Conservation (phyloP, 768 basidiomycete genomes). For the Russula earlei region DNA sequence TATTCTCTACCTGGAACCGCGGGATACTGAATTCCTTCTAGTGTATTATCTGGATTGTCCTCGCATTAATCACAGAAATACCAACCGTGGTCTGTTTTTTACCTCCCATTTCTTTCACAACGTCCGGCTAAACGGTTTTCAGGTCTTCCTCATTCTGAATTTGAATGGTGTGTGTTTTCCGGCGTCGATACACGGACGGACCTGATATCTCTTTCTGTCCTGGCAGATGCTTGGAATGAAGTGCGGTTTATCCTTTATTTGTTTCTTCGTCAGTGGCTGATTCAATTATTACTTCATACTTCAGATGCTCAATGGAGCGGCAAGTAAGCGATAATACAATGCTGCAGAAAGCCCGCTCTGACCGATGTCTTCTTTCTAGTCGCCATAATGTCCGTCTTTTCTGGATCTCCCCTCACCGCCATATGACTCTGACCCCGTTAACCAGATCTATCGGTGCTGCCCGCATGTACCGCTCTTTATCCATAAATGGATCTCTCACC, state of each 20-base stretch:
- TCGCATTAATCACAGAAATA: neutral
- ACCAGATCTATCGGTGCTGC: constrained; percentile 4
- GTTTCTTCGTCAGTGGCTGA: neutral
- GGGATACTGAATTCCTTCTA: neutral
- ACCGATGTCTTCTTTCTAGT: neutral
- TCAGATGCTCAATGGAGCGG: neutral
- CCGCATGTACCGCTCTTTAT: constrained; percentile 9
- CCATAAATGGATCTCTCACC: neutral
- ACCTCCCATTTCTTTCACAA: neutral
- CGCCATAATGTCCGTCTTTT: too few species aligned
- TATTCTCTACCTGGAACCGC: neutral
- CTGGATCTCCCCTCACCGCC: neutral
- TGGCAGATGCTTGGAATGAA: constrained; percentile 7
- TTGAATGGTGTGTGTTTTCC: neutral
- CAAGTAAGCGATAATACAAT: neutral
- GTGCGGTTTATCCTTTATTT: neutral
- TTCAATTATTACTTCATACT: neutral
- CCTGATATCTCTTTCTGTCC: neutral
- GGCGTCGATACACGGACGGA: neutral
- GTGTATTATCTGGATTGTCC: constrained; percentile 4
- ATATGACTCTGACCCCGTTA: neutral
- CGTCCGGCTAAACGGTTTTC: neutral
- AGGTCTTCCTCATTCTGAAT: constrained; percentile 6
- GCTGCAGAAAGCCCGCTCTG: neutral
- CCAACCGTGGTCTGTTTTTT: neutral